A percentile compares a stretch with the other conserved stretches of the same genome.
Evolutionary conservation across 2,329 filamentous ascomycete genomes (phyloP).

Genomic region (Immersiporthe knoxdaviesiana): DNA sequence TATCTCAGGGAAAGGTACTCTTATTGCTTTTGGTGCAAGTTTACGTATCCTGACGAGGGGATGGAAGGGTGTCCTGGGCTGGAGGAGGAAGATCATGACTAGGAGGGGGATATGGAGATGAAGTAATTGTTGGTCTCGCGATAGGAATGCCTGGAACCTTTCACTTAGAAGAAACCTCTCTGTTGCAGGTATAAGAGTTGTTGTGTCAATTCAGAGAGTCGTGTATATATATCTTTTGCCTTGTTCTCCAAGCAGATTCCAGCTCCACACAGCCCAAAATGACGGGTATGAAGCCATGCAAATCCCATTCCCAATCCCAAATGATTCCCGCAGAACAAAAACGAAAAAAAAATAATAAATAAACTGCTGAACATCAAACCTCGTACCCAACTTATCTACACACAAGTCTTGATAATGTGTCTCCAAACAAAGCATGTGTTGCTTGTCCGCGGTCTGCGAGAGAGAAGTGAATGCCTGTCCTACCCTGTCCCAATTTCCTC

Average conservation of each 20-base stretch:
- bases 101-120: background rate
- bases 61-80: conserved; percentile 90
- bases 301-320: no score
- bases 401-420: background rate
- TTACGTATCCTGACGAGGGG: conserved; percentile 68
- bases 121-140: background rate
- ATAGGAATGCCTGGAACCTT: no score
- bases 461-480: background rate
- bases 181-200: no score
- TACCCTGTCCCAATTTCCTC: background rate
- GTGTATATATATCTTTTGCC: no score
- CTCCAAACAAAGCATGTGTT: background rate
- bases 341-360: no score
- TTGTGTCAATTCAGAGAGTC: no score
- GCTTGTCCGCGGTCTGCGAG: background rate
- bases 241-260: no score
- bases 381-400: background rate
- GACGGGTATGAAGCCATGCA: no score
- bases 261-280: no score
- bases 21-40: conserved; percentile 99
- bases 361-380: no score
- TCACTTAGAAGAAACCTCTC: no score
- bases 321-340: no score
- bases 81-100: conserved; percentile 81
- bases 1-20: conserved; percentile 71